A percentile compares a stretch with the other conserved stretches of the same genome.
phyloP scores from a whole-genome alignment of 805 yeast species.

The Candida endomychidarum region DNA sequence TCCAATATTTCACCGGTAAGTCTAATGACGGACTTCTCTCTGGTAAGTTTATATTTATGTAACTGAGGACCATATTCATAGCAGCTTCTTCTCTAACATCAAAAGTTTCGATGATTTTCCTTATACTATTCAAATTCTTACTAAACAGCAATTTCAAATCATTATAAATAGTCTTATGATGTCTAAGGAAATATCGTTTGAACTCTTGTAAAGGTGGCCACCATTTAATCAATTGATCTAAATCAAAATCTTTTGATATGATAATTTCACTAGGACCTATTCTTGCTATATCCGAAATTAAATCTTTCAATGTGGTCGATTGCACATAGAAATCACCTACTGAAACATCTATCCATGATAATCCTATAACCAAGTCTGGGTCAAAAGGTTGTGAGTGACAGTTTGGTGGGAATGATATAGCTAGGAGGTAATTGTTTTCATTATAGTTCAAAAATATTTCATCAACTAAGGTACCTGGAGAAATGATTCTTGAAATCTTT shows the following conservation, averaged over 20 bases:
- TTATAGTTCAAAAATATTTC: constrained; percentile 77
- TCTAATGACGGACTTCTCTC: constrained; percentile 61
- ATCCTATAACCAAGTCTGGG: constrained; percentile 53
- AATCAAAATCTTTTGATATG: constrained; percentile 47
- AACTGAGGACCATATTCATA: constrained; percentile 56
- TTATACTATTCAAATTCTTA: constrained; percentile 35
- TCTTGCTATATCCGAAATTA: constrained; percentile 72
- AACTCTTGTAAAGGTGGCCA: constrained; percentile 58
- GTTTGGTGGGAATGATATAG: constrained; percentile 60
- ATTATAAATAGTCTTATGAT: constrained; percentile 35
- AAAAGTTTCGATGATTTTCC: constrained; percentile 32
- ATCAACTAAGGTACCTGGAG: constrained; percentile 92
- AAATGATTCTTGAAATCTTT: constrained; percentile 73
- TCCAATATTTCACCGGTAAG: constrained; percentile 59
- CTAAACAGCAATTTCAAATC: constrained; percentile 35
- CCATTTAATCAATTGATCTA: constrained; percentile 45
- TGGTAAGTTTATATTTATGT: constrained; percentile 73
- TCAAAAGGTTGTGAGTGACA: constrained; percentile 38
- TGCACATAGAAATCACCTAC: constrained; percentile 78
- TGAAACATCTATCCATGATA: constrained; percentile 88
- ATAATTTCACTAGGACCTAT: constrained; percentile 81
- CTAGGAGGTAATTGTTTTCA: constrained; percentile 67
- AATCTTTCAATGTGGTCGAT: constrained; percentile 54
- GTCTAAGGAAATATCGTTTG: constrained; percentile 59
- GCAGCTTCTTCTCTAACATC: constrained; percentile 57